Percentiles rank a stretch among this genome's conserved stretches.
These are phyloP conservation scores for Malus fusca DNA, from an alignment of 306 rosid genomes.

Conservation along the genomic window DNA sequence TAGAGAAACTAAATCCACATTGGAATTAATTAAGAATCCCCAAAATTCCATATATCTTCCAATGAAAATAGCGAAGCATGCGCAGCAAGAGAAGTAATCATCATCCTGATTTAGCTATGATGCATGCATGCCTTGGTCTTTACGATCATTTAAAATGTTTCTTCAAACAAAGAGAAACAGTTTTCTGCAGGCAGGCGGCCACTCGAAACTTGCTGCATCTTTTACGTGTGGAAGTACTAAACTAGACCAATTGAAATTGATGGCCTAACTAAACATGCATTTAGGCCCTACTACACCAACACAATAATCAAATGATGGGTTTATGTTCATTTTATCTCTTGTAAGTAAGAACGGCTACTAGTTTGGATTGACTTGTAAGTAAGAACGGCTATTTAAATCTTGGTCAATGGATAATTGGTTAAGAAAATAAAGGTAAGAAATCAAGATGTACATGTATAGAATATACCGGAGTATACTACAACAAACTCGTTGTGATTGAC, in stretches of 20 bases:
- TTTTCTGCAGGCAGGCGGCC: not conserved
- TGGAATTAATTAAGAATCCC: not conserved
- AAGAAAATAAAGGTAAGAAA: no score
- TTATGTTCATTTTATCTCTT: no score
- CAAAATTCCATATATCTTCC: not conserved
- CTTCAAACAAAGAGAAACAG: slow-evolving; percentile 12
- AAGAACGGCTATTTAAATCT: no score
- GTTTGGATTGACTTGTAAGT: no score
- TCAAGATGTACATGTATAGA: no score
- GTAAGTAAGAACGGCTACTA: no score
- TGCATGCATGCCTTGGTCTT: slow-evolving; percentile 27
- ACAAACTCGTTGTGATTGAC: not conserved
- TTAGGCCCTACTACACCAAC: no score
- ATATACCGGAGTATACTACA: no score
- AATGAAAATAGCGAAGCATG: slow-evolving; percentile 40
- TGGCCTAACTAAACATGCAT: not conserved
- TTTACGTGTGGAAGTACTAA: not conserved
- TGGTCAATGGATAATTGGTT: no score
- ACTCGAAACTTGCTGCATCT: not conserved
- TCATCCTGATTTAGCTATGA: slow-evolving; percentile 33
- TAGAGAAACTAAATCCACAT: not conserved
- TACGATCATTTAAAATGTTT: slow-evolving; percentile 32
- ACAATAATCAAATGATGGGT: no score
- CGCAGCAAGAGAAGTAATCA: slow-evolving; percentile 37
- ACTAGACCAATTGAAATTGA: not conserved